Conservation (phyloP, 352 stramenopile genomes). For the Nothophytophthora sp. region DNA sequence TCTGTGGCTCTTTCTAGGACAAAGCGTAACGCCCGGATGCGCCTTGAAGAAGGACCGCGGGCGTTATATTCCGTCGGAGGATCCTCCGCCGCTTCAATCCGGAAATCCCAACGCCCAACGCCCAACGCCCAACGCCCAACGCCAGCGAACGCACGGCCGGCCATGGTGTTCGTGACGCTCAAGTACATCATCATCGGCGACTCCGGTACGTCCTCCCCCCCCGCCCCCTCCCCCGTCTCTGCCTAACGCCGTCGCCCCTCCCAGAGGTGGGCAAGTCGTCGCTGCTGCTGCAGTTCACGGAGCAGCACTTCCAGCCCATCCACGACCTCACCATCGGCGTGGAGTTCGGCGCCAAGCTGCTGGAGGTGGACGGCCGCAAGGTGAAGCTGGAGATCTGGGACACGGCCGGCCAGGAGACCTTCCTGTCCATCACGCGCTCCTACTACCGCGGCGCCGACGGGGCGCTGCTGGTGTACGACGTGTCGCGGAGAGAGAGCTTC, state of each 20-base stretch:
- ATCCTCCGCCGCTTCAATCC: conserved; percentile 5
- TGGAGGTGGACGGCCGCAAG: conserved; percentile 80
- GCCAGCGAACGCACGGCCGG: neutral
- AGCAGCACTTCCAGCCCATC: conserved; percentile 89
- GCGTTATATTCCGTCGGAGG: neutral
- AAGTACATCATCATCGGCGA: conserved; percentile 92
- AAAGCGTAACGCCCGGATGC: no score
- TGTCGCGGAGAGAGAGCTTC: conserved; percentile 76
- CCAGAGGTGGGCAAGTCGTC: conserved; percentile 90
- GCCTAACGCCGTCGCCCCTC: neutral
- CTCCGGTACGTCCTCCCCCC: conserved; percentile 35
- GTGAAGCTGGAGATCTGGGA: conserved; percentile 94
- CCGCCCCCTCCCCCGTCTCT: neutral
- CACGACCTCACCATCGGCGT: conserved; percentile 93
- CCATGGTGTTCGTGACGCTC: conserved; percentile 88
- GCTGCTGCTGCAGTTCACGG: conserved; percentile 90
- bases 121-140: no score
- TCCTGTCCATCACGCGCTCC: conserved; percentile 87
- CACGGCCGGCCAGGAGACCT: conserved; percentile 90
- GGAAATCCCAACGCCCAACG: no score
- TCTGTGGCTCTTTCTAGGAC: neutral
- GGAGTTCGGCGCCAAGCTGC: conserved; percentile 89
- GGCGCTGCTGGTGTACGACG: conserved; percentile 89
- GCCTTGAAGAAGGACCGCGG: no score
- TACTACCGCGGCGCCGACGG: conserved; percentile 90